Evolutionary conservation across 2,329 filamentous ascomycete species (phyloP).

Genomic region (Trichophaea hybrida): DNA sequence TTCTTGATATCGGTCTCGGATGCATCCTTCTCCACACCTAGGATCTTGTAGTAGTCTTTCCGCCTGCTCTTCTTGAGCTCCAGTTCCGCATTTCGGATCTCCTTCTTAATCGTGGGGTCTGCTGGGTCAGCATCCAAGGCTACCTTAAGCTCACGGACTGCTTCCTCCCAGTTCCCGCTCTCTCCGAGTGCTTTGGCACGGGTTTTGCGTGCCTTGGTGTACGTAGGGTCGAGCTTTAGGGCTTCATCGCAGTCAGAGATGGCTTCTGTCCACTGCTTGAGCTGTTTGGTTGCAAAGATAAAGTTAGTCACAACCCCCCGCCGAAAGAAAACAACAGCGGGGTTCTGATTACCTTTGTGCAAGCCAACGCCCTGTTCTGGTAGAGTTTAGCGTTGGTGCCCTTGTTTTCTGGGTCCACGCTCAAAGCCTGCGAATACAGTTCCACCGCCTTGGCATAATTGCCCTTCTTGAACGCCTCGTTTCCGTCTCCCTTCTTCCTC

Average conservation of each 20-base stretch:
- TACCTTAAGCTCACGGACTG: conserved; percentile 74
- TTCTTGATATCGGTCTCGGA: conserved; percentile 81
- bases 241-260: conserved; percentile 78
- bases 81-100: conserved; percentile 77
- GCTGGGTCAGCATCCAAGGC: conserved; percentile 70
- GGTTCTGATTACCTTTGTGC: conserved; percentile 40
- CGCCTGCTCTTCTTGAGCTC: conserved; percentile 95
- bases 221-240: conserved; percentile 65
- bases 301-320: conserved; percentile 5
- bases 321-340: not conserved
- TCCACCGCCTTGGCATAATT: conserved; percentile 67
- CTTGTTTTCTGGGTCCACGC: conserved; percentile 75
- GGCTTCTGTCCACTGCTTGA: conserved; percentile 71
- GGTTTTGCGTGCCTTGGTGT: conserved; percentile 83
- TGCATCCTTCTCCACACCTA: conserved; percentile 74
- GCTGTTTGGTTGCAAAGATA: conserved; percentile 30
- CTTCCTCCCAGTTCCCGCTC: conserved; percentile 82
- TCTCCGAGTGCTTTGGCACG: conserved; percentile 80
- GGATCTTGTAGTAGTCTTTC: conserved; percentile 98
- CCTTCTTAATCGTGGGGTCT: conserved; percentile 65
- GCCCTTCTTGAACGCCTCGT: conserved; percentile 73
- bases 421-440: conserved; percentile 68
- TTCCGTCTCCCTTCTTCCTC: conserved; percentile 86
- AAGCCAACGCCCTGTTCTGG: conserved; percentile 81
- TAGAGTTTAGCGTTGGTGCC: conserved; percentile 88